Evolutionary conservation across 2,329 filamentous ascomycete species (phyloP), one percentile per base, ranked within the genome.

Genomic region (Tolypocladium endophyticum): DNA sequence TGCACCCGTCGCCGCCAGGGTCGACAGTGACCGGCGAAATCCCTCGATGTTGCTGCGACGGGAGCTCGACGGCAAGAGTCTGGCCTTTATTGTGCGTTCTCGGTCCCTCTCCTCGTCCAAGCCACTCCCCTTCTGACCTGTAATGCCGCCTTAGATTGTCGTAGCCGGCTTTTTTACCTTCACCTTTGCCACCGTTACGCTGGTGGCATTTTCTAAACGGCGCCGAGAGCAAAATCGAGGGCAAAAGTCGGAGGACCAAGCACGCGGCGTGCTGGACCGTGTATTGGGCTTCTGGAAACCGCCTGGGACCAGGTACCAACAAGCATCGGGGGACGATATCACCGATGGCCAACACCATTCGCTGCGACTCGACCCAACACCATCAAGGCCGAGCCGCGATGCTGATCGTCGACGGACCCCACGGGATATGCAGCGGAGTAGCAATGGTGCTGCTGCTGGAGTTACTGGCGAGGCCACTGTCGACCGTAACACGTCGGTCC

Each of bases 401-500:
- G 20, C 30, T 20, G 50, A 14, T 9, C 30, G 30, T n/a, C 18
- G 11, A 35, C 4, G 6, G 6, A 53, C 30, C 30, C 12, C 28
- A n/a, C 28, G 9, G 12, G 30, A 4, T 4, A 53, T n/a, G 20
- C n/a, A 53, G 18, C n/a, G 28, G 30, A 53, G 28, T 18, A 54
- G 56, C 47, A 54, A 59, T 41, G 65, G 64, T 33, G 63, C 67
- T 60, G 65, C 69, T 65, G 58, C 71, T 43, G 66, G 65, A 25
- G 64, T 68, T 59, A 64, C 68, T 65, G 59, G 71, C 41, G 67
- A 64, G 11, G 72, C 72, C 61, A 74, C 71, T 1, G 84, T 96
- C 16, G 89, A 93, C 70, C 84, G 93, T 38, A 88, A 93, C 67
- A 92, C 90, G 1, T 95, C 90, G 11, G 81, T 97, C 54, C 87